Percentiles rank a stretch among this genome's conserved stretches.
phyloP scores from a whole-genome alignment of 106 monocot genomes.

The Gastrodia elata region DNA sequence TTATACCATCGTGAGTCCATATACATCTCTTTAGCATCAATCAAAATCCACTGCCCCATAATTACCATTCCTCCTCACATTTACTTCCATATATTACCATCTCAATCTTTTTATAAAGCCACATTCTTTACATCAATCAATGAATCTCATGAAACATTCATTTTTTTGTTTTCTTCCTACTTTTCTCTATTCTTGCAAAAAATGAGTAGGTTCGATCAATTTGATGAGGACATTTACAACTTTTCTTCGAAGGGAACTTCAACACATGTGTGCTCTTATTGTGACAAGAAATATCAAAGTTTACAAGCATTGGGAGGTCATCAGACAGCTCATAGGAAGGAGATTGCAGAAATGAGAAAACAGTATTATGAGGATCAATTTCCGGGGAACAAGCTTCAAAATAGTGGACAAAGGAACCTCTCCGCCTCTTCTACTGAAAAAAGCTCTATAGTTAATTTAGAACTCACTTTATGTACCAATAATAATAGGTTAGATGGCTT shows the following conservation, averaged over 20 bases:
- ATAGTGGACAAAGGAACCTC: too few species aligned
- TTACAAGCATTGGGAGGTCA: slow-evolving; percentile 19
- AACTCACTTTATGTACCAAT: too few species aligned
- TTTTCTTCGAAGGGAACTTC: background rate
- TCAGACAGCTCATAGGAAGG: slow-evolving; percentile 16
- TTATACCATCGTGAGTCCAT: too few species aligned
- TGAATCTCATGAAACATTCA: background rate
- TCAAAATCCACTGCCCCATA: background rate
- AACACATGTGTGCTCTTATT: slow-evolving; percentile 12
- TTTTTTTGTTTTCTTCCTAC: background rate
- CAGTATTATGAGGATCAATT: too few species aligned
- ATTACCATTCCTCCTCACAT: background rate
- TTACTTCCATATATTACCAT: background rate
- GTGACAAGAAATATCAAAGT: background rate
- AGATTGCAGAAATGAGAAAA: slow-evolving; percentile 14
- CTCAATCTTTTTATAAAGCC: background rate
- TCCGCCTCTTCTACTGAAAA: too few species aligned
- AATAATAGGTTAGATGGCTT: too few species aligned
- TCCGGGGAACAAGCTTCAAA: too few species aligned
- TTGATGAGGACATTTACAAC: too few species aligned
- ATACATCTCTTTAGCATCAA: background rate
- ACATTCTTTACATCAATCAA: background rate
- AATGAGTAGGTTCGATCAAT: background rate
- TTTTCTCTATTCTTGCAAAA: background rate
- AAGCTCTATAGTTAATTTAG: too few species aligned